Percentiles rank a stretch among this genome's conserved stretches.
phyloP scores from a whole-genome alignment of 2,329 filamentous ascomycete species.

The Xylaria sp. region DNA sequence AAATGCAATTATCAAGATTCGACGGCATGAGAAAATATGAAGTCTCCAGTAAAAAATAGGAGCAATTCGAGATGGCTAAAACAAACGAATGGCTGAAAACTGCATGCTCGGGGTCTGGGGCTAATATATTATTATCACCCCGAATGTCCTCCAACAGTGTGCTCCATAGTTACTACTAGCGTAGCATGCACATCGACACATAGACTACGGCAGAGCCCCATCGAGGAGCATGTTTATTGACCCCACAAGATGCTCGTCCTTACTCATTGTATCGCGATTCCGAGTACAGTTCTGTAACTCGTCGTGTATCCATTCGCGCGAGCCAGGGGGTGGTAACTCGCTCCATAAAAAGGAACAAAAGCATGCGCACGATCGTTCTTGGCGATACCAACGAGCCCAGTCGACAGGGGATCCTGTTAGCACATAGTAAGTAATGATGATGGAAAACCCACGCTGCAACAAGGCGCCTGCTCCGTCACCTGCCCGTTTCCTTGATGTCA shows the following conservation, averaged over 20 bases:
- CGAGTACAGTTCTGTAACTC: conserved; percentile 24
- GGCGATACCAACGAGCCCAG: conserved; percentile 27
- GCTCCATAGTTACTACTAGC: conserved; percentile 38
- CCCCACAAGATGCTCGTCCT: conserved; percentile 29
- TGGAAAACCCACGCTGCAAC: conserved; percentile 28
- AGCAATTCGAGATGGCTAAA: conserved; percentile 36
- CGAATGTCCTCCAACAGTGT: conserved; percentile 30
- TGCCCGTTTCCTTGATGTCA: conserved; percentile 27
- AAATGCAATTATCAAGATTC: conserved; percentile 35
- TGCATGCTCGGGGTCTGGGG: conserved; percentile 28
- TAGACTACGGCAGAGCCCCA: conserved; percentile 24
- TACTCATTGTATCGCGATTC: conserved; percentile 19
- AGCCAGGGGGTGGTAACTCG: conserved; percentile 23
- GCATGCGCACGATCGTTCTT: conserved; percentile 29
- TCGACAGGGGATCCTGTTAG: conserved; percentile 37
- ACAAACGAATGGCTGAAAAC: conserved; percentile 19
- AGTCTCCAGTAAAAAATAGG: conserved; percentile 36
- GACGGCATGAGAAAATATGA: conserved; percentile 44
- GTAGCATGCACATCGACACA: conserved; percentile 27
- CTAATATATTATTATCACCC: conserved; percentile 33
- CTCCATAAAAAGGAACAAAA: conserved; percentile 32
- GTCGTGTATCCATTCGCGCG: conserved; percentile 20
- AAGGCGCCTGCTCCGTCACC: conserved; percentile 30
- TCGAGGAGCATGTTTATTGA: conserved; percentile 16
- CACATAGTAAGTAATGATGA: conserved; percentile 27